Evolutionary conservation across 2,329 filamentous ascomycete species (phyloP).

Genomic region (Microsporum audouinii): DNA sequence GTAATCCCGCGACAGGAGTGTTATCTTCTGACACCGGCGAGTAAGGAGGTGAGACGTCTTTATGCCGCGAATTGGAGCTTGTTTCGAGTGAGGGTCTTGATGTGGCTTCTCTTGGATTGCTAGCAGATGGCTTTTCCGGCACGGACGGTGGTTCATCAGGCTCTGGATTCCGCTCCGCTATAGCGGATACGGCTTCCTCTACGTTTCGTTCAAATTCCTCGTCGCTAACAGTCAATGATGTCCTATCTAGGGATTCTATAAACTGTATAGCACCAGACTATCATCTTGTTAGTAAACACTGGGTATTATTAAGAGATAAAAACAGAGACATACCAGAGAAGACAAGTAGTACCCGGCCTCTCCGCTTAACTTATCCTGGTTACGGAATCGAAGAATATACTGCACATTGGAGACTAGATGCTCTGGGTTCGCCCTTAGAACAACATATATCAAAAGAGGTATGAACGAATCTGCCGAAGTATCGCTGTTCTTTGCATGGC

Average conservation of each 20-base stretch:
- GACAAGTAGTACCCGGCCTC: conserved; percentile 97
- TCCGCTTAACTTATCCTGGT: conserved; percentile 93
- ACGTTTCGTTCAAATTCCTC: conserved; percentile 94
- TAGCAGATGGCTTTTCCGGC: conserved; percentile 39
- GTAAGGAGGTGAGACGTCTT: conserved; percentile 23
- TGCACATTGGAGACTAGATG: conserved; percentile 96
- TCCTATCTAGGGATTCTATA: conserved; percentile 90
- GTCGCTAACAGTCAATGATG: conserved; percentile 82
- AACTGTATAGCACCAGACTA: conserved; percentile 74
- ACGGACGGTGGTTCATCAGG: conserved; percentile 36
- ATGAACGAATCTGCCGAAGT: conserved; percentile 95
- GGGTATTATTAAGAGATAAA: background rate
- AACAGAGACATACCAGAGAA: conserved; percentile 51
- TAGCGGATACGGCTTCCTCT: conserved; percentile 89
- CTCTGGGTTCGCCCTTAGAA: conserved; percentile 86
- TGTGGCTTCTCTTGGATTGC: conserved; percentile 43
- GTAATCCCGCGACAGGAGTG: conserved; percentile 68
- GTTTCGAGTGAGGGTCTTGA: conserved; percentile 49
- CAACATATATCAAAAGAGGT: conserved; percentile 87
- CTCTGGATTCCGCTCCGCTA: conserved; percentile 74
- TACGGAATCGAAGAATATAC: conserved; percentile 92
- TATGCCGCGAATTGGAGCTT: conserved; percentile 40
- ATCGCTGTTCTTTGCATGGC: conserved; percentile 75
- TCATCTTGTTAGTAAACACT: conserved; percentile 1
- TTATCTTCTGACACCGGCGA: conserved; percentile 54